Conservation (phyloP, 2,329 filamentous ascomycete genomes). For the Aspergillus pseudoterreus region DNA sequence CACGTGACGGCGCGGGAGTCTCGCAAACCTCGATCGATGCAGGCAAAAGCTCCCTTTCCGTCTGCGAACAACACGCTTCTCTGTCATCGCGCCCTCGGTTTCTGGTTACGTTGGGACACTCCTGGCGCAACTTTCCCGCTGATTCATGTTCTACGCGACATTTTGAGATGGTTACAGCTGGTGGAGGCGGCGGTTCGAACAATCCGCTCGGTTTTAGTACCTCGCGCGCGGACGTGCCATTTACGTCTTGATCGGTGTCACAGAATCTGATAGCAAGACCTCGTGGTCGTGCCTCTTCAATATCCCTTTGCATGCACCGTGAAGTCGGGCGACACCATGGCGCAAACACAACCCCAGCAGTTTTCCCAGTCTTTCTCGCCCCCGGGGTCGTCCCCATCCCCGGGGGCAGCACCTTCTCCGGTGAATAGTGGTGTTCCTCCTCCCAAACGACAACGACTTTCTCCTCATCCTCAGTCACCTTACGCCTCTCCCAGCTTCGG, state of each 20-base stretch:
- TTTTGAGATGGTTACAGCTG: conserved; percentile 38
- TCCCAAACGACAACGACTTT: conserved; percentile 70
- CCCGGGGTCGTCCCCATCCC: conserved; percentile 59
- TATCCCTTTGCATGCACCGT: conserved; percentile 1
- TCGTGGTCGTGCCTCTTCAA: background rate
- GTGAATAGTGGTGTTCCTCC: conserved; percentile 55
- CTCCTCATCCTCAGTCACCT: conserved; percentile 60
- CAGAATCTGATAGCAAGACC: conserved; percentile 18
- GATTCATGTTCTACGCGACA: conserved; percentile 17
- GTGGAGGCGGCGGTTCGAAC: conserved; percentile 35
- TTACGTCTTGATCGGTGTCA: conserved; percentile 18
- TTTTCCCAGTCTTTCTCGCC: conserved; percentile 59
- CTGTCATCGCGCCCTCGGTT: conserved; percentile 12
- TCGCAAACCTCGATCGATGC: conserved; percentile 18
- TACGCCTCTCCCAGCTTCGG: conserved; percentile 59
- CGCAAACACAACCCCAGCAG: conserved; percentile 57
- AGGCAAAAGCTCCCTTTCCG: conserved; percentile 20
- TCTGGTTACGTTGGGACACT: conserved; percentile 2
- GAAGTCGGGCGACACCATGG: conserved; percentile 45
- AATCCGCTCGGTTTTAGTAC: conserved; percentile 33
- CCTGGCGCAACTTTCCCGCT: background rate
- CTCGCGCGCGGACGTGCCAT: conserved; percentile 28
- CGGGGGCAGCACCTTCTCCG: conserved; percentile 51
- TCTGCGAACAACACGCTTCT: conserved; percentile 14
- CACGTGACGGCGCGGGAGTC: conserved; percentile 16